Conservation (phyloP, 306 rosid genomes). For the Chamaecrista fasciculata region DNA sequence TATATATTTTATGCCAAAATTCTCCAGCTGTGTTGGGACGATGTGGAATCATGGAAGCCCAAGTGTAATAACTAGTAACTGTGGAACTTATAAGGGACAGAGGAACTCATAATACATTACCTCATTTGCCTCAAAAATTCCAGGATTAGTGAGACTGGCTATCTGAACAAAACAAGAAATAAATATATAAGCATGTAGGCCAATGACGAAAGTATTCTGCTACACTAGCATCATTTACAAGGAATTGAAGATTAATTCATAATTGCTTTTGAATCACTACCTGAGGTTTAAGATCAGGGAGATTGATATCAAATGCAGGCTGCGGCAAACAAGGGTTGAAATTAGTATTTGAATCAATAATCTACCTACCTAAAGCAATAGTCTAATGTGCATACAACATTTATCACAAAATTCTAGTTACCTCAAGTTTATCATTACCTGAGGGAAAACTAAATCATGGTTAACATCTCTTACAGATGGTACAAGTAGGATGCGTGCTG, state of each 20-base stretch:
- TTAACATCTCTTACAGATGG: conserved; percentile 86
- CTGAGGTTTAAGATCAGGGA: conserved; percentile 63
- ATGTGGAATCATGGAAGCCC: conserved; percentile 4
- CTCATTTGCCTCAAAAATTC: conserved; percentile 85
- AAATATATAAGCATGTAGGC: conserved; percentile 23
- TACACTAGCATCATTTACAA: neutral
- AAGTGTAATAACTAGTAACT: neutral
- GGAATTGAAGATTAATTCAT: conserved; percentile 20
- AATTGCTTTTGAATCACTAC: conserved; percentile 42
- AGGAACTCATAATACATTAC: conserved; percentile 42
- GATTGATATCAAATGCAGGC: conserved; percentile 76
- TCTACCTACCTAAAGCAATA: conserved; percentile 19
- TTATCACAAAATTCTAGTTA: conserved; percentile 12
- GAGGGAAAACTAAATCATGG: conserved; percentile 91
- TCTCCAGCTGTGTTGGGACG: neutral
- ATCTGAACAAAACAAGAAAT: conserved; percentile 48
- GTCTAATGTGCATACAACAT: conserved; percentile 13
- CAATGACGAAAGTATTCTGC: conserved; percentile 4
- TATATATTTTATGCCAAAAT: neutral
- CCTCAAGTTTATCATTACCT: conserved; percentile 49
- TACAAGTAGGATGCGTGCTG: conserved; percentile 67
- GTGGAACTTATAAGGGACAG: conserved; percentile 20
- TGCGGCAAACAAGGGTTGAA: conserved; percentile 43
- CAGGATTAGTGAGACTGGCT: conserved; percentile 77
- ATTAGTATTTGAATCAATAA: conserved; percentile 18